A percentile compares a stretch with the other conserved stretches of the same genome.
These are phyloP conservation scores for Yamadazyma takamatsuzukensis DNA, from an alignment of 805 yeast genomes.

Conservation along the genomic window DNA sequence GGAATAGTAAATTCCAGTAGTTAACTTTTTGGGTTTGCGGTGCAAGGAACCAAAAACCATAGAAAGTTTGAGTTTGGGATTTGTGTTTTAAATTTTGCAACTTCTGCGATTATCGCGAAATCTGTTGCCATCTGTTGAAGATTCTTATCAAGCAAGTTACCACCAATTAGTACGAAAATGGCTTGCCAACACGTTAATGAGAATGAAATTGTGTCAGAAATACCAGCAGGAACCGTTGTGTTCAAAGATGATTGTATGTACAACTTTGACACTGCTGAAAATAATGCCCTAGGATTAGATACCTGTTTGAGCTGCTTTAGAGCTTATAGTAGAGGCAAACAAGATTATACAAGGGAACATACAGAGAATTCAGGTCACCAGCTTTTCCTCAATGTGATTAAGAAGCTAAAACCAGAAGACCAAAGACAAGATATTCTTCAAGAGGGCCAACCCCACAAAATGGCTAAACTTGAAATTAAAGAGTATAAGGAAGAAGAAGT, in stretches of 20 bases:
- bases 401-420: conserved; percentile 42
- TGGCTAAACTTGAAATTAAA: conserved; percentile 64
- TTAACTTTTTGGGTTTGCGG: conserved; percentile 10
- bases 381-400: conserved; percentile 56
- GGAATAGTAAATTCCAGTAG: conserved; percentile 46
- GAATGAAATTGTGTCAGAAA: background rate
- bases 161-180: too few relatives aligned
- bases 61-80: too few relatives aligned
- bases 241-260: conserved; percentile 90
- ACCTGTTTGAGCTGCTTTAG: conserved; percentile 74
- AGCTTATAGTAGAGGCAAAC: conserved; percentile 51
- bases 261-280: conserved; percentile 68
- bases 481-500: conserved; percentile 61
- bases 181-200: too few relatives aligned
- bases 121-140: too few relatives aligned
- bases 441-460: conserved; percentile 36
- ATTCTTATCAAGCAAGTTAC: too few relatives aligned
- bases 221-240: conserved; percentile 7
- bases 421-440: conserved; percentile 17
- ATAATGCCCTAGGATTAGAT: conserved; percentile 55
- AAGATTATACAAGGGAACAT: conserved; percentile 59
- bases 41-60: too few relatives aligned
- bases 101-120: too few relatives aligned
- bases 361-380: conserved; percentile 48
- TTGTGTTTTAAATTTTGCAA: too few relatives aligned